Base-by-base conservation (phyloP, 345 rosid genomes). In the Triadica sebifera region DNA sequence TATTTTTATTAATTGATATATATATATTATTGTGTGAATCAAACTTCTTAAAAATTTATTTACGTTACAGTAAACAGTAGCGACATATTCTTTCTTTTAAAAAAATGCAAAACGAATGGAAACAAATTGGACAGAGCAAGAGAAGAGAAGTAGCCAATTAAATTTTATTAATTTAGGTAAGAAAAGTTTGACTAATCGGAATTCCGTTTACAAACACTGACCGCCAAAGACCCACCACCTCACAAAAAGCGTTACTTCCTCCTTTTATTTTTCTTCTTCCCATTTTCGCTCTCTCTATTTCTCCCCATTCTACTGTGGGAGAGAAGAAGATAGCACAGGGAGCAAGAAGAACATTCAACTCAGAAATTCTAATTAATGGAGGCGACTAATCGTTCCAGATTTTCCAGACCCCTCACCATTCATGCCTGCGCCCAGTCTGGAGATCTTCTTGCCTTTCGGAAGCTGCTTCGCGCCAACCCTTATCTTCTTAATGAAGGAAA, bases 361-460 rank as follows among this genome's bases (percentile, higher is more conserved):
- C 56, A 6, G 67, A 37, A 10, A 43, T 43, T 43, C 1, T 43
- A 43, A 7, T 6, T 43, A 52, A 74, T 75, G 80, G 72, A 77
- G 65, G 61, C 64, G 71, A 11, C 47, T 63, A 63, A 22, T 64
- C 90, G 92, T 65, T 80, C 84, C 39, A 90, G 99, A 88, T 89
- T 90, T 80, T 84, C 80, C 75, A 90, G 82, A 73, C 88, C 89
- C 68, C 78, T 86, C 86, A 91, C 97, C 79, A 84, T 96, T 81
- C 99, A 96, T 81, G 88, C 81, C 78, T 90, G 79, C 73, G 97
- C 98, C 56, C 98, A 86, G 73, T 85, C 91, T 24, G 99, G 99
- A 22, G 95, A 96, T 83, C 88, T 91, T 73, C 70, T 80, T 56
- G 80, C 80, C 22, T 78, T 93, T 76, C 96, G 88, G 80, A 90